Evolutionary conservation across 2,329 filamentous ascomycete species (phyloP).

Genomic region (Neofusicoccum cordaticola): DNA sequence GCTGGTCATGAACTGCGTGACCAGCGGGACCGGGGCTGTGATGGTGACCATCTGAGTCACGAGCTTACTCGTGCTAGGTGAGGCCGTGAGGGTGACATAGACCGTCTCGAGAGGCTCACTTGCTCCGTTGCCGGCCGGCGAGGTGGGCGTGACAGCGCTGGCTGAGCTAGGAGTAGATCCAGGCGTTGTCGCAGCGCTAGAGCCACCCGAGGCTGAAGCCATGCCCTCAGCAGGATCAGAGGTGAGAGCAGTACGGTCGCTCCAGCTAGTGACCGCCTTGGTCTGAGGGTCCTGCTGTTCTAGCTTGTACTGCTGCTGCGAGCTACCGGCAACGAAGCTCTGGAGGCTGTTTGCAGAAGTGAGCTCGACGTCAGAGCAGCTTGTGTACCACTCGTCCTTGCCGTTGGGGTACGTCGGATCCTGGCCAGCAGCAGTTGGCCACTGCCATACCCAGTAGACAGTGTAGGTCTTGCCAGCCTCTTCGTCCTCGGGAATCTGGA

Average conservation of each 20-base stretch:
- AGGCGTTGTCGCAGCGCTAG: not conserved
- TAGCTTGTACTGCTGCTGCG: slow-evolving; percentile 21
- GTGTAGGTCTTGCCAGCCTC: slow-evolving; percentile 63
- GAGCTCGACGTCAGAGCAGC: slow-evolving; percentile 52
- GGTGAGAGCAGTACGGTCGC: slow-evolving; percentile 38
- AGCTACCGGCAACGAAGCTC: not conserved
- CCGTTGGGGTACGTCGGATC: slow-evolving; percentile 36
- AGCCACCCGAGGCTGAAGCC: not conserved
- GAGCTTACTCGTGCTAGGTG: not conserved
- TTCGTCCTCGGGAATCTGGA: slow-evolving; percentile 68
- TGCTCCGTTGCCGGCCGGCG: not conserved
- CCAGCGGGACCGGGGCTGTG: not conserved
- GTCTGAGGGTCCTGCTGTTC: slow-evolving; percentile 44
- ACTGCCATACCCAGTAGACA: slow-evolving; percentile 93
- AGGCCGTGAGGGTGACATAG: slow-evolving; percentile 10
- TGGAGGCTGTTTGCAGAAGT: slow-evolving; percentile 22
- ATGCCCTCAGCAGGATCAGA: slow-evolving; percentile 22
- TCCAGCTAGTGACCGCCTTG: slow-evolving; percentile 38
- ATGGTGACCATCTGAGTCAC: slow-evolving; percentile 9
- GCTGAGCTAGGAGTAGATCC: not conserved
- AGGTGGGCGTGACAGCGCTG: not conserved
- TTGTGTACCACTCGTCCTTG: slow-evolving; percentile 54
- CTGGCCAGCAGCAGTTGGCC: slow-evolving; percentile 58
- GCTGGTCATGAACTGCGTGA: slow-evolving; percentile 5
- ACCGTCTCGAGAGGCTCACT: not conserved